These are phyloP conservation scores for Colletotrichum salicis DNA, from an alignment of 2,329 filamentous ascomycete species.

Conservation along the genomic window DNA sequence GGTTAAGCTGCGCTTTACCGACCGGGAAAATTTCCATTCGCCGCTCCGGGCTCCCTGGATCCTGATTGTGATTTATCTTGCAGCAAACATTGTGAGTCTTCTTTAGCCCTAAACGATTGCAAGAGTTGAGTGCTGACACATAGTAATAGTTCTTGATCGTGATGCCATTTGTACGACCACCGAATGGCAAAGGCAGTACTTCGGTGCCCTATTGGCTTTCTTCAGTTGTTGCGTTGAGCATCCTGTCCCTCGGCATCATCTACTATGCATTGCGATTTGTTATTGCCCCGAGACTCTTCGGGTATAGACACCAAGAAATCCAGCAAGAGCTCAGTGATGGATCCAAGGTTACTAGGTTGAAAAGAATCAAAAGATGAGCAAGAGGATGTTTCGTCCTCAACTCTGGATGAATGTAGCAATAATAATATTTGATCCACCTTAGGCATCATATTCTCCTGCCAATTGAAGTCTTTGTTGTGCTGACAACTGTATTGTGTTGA, in stretches of 20 bases:
- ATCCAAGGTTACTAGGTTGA: conserved; percentile 27
- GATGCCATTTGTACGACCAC: conserved; percentile 28
- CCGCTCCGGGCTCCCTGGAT: conserved; percentile 37
- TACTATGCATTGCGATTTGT: conserved; percentile 23
- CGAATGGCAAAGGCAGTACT: conserved; percentile 27
- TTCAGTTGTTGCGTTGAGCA: conserved; percentile 23
- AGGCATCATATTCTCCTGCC: background rate
- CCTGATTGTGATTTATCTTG: conserved; percentile 30
- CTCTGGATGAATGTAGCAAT: too few relatives aligned
- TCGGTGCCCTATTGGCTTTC: conserved; percentile 32
- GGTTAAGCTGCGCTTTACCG: conserved; percentile 37
- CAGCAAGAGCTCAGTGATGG: conserved; percentile 30
- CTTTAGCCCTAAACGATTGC: background rate
- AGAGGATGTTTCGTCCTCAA: background rate
- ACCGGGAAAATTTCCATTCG: conserved; percentile 35
- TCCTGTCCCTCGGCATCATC: conserved; percentile 19
- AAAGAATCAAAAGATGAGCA: conserved; percentile 8
- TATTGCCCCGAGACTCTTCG: conserved; percentile 3
- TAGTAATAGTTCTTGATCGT: conserved; percentile 16
- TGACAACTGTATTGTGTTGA: background rate
- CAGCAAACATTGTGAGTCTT: conserved; percentile 13
- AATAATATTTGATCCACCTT: background rate
- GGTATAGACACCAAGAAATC: conserved; percentile 17
- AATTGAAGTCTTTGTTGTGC: background rate
- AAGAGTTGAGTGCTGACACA: background rate